Base-by-base conservation (phyloP, 1,284 basidiomycete species). In the Ceratobasidium sp. region DNA sequence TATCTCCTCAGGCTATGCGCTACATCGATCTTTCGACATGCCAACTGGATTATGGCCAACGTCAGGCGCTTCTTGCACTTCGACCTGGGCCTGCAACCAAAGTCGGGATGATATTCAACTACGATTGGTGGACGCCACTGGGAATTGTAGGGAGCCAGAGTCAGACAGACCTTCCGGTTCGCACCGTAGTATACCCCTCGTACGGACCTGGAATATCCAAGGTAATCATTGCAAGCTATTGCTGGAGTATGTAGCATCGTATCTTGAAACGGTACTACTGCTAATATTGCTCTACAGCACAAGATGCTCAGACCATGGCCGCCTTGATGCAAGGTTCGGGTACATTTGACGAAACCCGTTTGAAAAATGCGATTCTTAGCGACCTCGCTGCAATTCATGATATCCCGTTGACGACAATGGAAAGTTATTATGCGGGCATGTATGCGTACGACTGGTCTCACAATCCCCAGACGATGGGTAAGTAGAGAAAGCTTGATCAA, bases 61-160 rank as follows among this genome's bases (percentile, higher is more conserved):
- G 80, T 23, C 78, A 76, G 9, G 84, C 83, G 0, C 77, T 85
- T 26, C 82, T 84, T 28, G 64, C 78, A 26, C 78, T 84, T n/a
- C 77, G 79, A n/a, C 83, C 83, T 78, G 81, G 80, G 2, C 80
- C 83, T 0, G 81, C 82, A 2, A 80, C 81, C 74, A 85, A 85
- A 79, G 80, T 85, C n/a, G 84, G 82, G 15, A 81, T 86, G n/a
- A 83, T 83, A 28, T 86, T 85, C 83, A 82, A 82, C 68, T 81
- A 82, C 1, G 77, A 82, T 33, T 87, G 85, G 82, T 86, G 86
- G 86, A 82, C 82, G 9, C 9, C 17, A 26, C 33, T 17, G 17
- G 50, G 38, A 10, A 78, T 73, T 17, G 38, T 13, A 4, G 77
- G 70, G 10, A 46, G 57, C 1, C 57, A 68, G 40, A 61, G 65